phyloP scores from a whole-genome alignment of 768 basidiomycete species.

The Pisolithus sp. region DNA sequence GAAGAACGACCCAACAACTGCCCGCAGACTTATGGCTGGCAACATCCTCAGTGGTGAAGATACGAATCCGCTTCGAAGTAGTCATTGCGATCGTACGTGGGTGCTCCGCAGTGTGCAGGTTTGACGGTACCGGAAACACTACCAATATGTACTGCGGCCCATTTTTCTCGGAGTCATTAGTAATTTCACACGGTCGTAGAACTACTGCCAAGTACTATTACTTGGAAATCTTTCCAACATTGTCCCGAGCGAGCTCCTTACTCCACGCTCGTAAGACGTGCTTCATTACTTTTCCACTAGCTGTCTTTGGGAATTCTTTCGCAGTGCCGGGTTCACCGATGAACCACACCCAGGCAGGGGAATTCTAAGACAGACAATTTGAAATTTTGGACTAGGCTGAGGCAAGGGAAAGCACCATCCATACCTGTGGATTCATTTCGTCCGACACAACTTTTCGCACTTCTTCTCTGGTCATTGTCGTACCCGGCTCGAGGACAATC shows the following conservation, averaged over 20 bases:
- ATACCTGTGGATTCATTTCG: slow-evolving; percentile 78
- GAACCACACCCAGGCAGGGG: slow-evolving; percentile 82
- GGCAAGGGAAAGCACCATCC: slow-evolving; percentile 6
- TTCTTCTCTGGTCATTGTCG: slow-evolving; percentile 39
- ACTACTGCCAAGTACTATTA: too few species aligned
- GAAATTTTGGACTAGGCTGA: slow-evolving; percentile 2
- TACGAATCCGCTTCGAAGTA: slow-evolving; percentile 52
- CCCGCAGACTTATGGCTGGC: slow-evolving; percentile 47
- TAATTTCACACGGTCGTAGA: too few species aligned
- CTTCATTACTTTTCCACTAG: slow-evolving; percentile 84
- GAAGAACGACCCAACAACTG: slow-evolving; percentile 80
- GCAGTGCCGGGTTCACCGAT: slow-evolving; percentile 56
- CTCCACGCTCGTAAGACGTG: slow-evolving; percentile 70
- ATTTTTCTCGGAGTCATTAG: too few species aligned
- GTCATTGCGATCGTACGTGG: slow-evolving; percentile 40
- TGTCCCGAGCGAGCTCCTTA: slow-evolving; percentile 41
- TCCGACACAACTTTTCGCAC: slow-evolving; percentile 48
- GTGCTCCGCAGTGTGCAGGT: too few species aligned
- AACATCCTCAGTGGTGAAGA: slow-evolving; percentile 74
- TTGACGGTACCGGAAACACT: too few species aligned
- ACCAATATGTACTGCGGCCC: too few species aligned
- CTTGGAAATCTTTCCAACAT: slow-evolving; percentile 30
- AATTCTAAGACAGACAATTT: slow-evolving; percentile 45
- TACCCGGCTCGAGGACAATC: slow-evolving; percentile 47
- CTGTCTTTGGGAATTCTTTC: slow-evolving; percentile 71